Evolutionary conservation across 2,329 filamentous ascomycete species (phyloP), one percentile per base, ranked within the genome.

Genomic region (Fusarium sp.): DNA sequence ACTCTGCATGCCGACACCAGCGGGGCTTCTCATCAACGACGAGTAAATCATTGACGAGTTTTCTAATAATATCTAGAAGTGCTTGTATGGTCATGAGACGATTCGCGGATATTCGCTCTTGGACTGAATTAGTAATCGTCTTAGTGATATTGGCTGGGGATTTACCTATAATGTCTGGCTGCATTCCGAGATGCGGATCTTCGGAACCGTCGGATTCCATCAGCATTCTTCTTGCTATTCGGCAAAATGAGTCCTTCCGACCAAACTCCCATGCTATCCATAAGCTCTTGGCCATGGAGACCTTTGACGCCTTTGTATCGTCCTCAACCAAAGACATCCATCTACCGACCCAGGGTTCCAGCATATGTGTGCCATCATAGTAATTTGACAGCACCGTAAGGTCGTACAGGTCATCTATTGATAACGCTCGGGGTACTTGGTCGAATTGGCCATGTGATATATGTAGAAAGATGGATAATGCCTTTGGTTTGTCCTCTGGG

Each of bases 1-100:
- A 82, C 8, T 75, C 73, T 3, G 81, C 80, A 60, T 82, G 79
- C 2, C 72, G 74, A 38, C 81, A 82, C 80, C 80, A 82, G 15
- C 81, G 75, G 6, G 78, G 77, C 26, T 73, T 74, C 55, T 81
- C 80, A 47, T 81, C 79, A 10, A 56, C 53, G 3, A 56, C 38
- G 3, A 56, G 38, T 11, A 56, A 10, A 30, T 35, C 22, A 18
- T 56, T 39, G 17, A 56, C 2, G 20, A 56, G 36, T 3, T 32
- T 42, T n/a, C 28, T 7, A 4, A 35, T 41, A 4, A 56, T n/a
- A 5, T 28, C 22, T 6, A 56, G 22, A 32, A 56, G 53, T 32
- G 38, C 38, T 56, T 30, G 38, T 8, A 56, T 20, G 8, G 53
- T 42, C 8, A 11, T 42, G 8, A 56, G 26, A 8, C 53, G 38